Evolutionary conservation across 2,329 filamentous ascomycete species (phyloP).

Genomic region (Penicillium fuscoglaucum): DNA sequence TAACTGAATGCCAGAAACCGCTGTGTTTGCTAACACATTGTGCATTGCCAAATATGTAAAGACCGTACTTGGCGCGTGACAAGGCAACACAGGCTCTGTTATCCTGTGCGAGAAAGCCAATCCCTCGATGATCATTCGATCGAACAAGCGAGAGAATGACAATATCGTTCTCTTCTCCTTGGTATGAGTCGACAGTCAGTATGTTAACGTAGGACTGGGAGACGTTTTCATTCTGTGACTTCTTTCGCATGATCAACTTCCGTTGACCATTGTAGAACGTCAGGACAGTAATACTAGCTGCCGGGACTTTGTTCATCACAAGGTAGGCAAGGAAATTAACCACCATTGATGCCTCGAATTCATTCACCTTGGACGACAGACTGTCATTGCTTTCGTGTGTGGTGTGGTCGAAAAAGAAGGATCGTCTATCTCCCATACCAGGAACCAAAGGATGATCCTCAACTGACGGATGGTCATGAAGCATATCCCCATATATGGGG

Average conservation of each 20-base stretch:
- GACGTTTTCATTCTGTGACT: conserved; percentile 35
- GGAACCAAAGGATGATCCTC: conserved; percentile 54
- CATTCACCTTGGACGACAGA: conserved; percentile 68
- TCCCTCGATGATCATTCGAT: conserved; percentile 57
- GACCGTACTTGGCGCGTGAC: conserved; percentile 71
- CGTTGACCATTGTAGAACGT: conserved; percentile 88
- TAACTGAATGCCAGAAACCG: conserved; percentile 54
- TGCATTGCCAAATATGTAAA: conserved; percentile 83
- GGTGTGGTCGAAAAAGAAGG: conserved; percentile 64
- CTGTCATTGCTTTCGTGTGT: conserved; percentile 66
- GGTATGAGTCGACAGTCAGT: conserved; percentile 82
- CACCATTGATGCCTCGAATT: conserved; percentile 73
- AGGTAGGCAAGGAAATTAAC: conserved; percentile 71
- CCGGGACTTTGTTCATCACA: conserved; percentile 62
- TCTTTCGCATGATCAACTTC: conserved; percentile 57
- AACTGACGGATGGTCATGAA: conserved; percentile 61
- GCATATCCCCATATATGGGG: conserved; percentile 59
- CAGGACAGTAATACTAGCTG: conserved; percentile 70
- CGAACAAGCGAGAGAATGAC: conserved; percentile 79
- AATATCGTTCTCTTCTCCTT: conserved; percentile 87
- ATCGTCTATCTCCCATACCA: conserved; percentile 63
- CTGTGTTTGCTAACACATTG: conserved; percentile 51
- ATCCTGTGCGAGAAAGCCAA: conserved; percentile 72
- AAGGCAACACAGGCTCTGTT: conserved; percentile 64
- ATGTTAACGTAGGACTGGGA: conserved; percentile 59